phyloP scores from a whole-genome alignment of 805 yeast species.

The Candida parachauliodes region DNA sequence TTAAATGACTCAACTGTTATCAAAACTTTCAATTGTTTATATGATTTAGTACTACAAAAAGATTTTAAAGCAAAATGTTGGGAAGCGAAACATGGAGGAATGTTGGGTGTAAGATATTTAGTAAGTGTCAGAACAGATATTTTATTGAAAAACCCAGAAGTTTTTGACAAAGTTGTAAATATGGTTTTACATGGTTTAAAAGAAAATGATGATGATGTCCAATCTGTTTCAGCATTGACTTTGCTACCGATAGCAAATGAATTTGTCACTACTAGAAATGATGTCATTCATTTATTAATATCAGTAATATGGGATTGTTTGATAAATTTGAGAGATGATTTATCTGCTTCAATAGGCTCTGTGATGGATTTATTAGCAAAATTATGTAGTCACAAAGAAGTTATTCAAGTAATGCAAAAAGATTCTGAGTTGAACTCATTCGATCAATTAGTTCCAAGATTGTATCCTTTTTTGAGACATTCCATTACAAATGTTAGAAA shows the following conservation, averaged over 20 bases:
- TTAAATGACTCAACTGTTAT: constrained; percentile 56
- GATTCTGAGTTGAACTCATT: constrained; percentile 61
- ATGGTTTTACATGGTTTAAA: constrained; percentile 84
- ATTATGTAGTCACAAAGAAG: constrained; percentile 77
- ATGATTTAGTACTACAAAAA: constrained; percentile 65
- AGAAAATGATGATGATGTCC: constrained; percentile 78
- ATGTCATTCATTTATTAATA: constrained; percentile 45
- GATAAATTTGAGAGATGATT: constrained; percentile 81
- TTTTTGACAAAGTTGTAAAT: constrained; percentile 67
- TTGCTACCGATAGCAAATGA: constrained; percentile 86
- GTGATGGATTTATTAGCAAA: constrained; percentile 92
- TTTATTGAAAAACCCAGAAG: constrained; percentile 52
- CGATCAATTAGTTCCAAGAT: constrained; percentile 76
- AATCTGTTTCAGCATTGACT: constrained; percentile 94
- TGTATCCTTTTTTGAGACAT: constrained; percentile 90
- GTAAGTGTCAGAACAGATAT: constrained; percentile 85
- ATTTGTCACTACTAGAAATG: constrained; percentile 64
- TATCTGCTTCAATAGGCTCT: constrained; percentile 91
- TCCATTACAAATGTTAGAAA: constrained; percentile 87
- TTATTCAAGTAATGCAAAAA: constrained; percentile 64
- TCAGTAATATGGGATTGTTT: constrained; percentile 89
- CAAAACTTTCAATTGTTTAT: constrained; percentile 61
- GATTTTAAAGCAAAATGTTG: constrained; percentile 57
- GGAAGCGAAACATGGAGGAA: constrained; percentile 99
- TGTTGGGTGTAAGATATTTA: constrained; percentile 87